These are phyloP conservation scores for Cercospora janseana DNA, from an alignment of 2,329 filamentous ascomycete genomes.

Conservation along the genomic window DNA sequence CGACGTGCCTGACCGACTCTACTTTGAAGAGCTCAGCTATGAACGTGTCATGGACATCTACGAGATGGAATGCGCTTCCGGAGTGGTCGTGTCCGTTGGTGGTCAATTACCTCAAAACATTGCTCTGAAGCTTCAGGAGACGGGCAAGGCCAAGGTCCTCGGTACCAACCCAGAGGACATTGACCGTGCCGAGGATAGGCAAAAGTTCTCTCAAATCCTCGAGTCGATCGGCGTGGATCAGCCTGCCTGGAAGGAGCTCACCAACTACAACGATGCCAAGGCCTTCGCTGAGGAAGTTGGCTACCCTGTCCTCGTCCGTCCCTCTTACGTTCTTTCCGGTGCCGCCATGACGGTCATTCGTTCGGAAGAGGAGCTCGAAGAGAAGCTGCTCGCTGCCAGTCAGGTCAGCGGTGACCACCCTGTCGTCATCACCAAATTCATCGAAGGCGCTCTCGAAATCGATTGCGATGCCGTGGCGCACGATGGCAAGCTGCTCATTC, in stretches of 20 bases:
- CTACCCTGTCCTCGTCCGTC: slow-evolving; percentile 93
- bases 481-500: slow-evolving; percentile 79
- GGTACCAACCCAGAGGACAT: slow-evolving; percentile 93
- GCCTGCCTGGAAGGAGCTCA: slow-evolving; percentile 96
- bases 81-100: slow-evolving; percentile 92
- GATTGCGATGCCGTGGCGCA: slow-evolving; percentile 92
- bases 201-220: slow-evolving; percentile 96
- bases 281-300: slow-evolving; percentile 79
- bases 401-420: slow-evolving; percentile 94
- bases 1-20: slow-evolving; percentile 84
- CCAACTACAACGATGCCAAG: slow-evolving; percentile 83
- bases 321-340: slow-evolving; percentile 92
- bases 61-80: slow-evolving; percentile 78
- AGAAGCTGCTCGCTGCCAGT: slow-evolving; percentile 88
- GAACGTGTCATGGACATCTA: slow-evolving; percentile 95
- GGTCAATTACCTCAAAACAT: slow-evolving; percentile 98
- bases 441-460: slow-evolving; percentile 93
- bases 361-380: slow-evolving; percentile 82
- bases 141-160: slow-evolving; percentile 82
- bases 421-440: slow-evolving; percentile 97
- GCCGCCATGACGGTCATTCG: slow-evolving; percentile 98
- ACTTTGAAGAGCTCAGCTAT: slow-evolving; percentile 95
- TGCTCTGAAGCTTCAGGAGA: slow-evolving; percentile 87
- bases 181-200: slow-evolving; percentile 94
- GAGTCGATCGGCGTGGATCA: slow-evolving; percentile 97